A percentile compares a stretch with the other conserved stretches of the same genome.
phyloP scores from a whole-genome alignment of 148 eudicot species.

The Fagopyrum tataricum region DNA sequence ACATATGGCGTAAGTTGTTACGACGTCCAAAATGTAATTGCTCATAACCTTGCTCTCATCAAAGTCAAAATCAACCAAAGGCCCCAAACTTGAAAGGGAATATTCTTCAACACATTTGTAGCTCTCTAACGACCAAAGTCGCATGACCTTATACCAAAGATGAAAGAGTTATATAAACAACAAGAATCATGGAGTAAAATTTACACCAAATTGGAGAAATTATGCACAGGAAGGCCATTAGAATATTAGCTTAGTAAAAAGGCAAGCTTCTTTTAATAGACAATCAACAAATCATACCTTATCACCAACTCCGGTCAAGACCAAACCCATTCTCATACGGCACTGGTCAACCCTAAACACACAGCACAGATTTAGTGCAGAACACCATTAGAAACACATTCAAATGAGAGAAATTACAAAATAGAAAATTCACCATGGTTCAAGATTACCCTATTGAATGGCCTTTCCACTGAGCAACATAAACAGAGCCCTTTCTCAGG shows the following conservation, averaged over 20 bases:
- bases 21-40: background rate
- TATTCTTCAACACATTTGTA: constrained; percentile 73
- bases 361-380: constrained; percentile 17
- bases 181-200: background rate
- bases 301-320: constrained; percentile 79
- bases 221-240: background rate
- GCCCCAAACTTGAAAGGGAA: constrained; percentile 40
- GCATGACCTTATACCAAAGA: constrained; percentile 54
- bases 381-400: background rate
- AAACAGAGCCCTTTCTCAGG: constrained; percentile 37
- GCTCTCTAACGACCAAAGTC: constrained; percentile 77
- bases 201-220: background rate
- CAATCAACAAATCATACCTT: constrained; percentile 38
- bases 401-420: background rate
- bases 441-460: constrained; percentile 53
- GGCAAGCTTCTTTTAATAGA: background rate
- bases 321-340: constrained; percentile 74
- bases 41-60: constrained; percentile 78
- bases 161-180: background rate
- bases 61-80: constrained; percentile 77
- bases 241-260: background rate
- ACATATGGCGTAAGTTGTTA: background rate
- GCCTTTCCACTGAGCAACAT: constrained; percentile 65
- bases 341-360: constrained; percentile 57
- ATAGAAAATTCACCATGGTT: background rate